These are phyloP conservation scores for Coemansia sp. DNA, from an alignment of 192 early-diverging fungal genomes.

Conservation along the genomic window DNA sequence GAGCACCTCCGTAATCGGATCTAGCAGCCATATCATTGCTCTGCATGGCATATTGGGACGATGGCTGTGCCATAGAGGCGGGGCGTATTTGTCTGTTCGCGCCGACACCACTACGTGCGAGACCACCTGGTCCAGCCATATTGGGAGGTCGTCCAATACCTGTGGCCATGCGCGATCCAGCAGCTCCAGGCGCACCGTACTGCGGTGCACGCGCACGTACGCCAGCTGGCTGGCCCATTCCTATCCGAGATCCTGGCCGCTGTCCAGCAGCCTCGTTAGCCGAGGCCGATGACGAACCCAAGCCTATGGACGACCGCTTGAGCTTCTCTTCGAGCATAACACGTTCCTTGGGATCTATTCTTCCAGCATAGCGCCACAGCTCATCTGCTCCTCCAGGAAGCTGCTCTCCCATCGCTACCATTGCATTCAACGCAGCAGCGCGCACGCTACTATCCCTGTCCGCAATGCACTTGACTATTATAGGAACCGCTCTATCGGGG, in stretches of 20 bases:
- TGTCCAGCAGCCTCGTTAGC: not conserved
- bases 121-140: not conserved
- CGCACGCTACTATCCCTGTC: constrained; percentile 83
- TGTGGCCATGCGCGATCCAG: constrained; percentile 21
- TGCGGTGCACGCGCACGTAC: constrained; percentile 38
- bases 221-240: constrained; percentile 17
- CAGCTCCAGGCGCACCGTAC: constrained; percentile 33
- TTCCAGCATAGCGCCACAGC: constrained; percentile 69
- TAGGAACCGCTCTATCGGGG: constrained; percentile 67
- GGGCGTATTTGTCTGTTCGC: constrained; percentile 20
- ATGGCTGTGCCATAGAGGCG: constrained; percentile 1
- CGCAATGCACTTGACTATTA: constrained; percentile 70
- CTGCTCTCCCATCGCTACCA: constrained; percentile 73
- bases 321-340: constrained; percentile 78
- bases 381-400: constrained; percentile 65
- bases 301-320: constrained; percentile 56
- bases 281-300: constrained; percentile 9
- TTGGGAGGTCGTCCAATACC: constrained; percentile 16
- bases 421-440: constrained; percentile 68
- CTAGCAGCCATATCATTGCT: not conserved
- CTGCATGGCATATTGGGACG: not conserved
- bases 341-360: constrained; percentile 77
- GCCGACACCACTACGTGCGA: not conserved
- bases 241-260: constrained; percentile 37
- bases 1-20: not conserved